Base-by-base conservation (phyloP, 1,284 basidiomycete species). In the Blastosporella zonata region DNA sequence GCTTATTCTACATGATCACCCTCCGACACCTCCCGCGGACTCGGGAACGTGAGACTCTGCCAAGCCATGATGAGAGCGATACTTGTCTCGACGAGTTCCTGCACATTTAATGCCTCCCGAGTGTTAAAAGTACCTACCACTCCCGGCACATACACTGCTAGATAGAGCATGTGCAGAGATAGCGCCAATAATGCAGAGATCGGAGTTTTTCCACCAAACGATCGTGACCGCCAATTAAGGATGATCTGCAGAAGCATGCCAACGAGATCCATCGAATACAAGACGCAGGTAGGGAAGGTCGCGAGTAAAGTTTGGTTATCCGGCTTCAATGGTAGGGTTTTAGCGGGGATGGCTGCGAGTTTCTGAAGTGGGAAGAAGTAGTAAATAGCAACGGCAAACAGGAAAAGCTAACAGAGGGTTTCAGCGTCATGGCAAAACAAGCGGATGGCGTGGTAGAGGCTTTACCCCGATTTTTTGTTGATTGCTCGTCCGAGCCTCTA, bases 171-270 rank as follows among this genome's bases (percentile, higher is more conserved):
- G n/a, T 33, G n/a, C 8, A 20, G 7, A 1, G 31, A 6, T 13
- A 54, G 13, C 15, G 18, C 21, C 21, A 64, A 37, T 6, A 47
- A 38, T 12, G 59, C 43, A 12, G 55, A 46, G 1, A 58, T 20
- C 34, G 60, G 62, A 45, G 64, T 63, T 2, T 49, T 41, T 5
- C 67, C 66, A 0, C 62, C 64, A 47, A 62, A 67, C 7, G 52
- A 59, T 43, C 52, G 55, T 0, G 58, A 54, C 13, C 56, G 55
- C 40, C 55, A 55, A 44, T 66, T 68, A 28, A 66, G 50, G 20
- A 59, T 37, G 12, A 67, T 22, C 44, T 68, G 65, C 1, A 64
- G 52, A 6, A 61, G n/a, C 6, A 17, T 47, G 6, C 62, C 64
- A 6, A 60, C 55, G 31, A 61, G 31, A n/a, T 38, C 22, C 42